These are phyloP conservation scores for Micractinium conductrix DNA, from an alignment of 139 green algal genomes.

Conservation along the genomic window DNA sequence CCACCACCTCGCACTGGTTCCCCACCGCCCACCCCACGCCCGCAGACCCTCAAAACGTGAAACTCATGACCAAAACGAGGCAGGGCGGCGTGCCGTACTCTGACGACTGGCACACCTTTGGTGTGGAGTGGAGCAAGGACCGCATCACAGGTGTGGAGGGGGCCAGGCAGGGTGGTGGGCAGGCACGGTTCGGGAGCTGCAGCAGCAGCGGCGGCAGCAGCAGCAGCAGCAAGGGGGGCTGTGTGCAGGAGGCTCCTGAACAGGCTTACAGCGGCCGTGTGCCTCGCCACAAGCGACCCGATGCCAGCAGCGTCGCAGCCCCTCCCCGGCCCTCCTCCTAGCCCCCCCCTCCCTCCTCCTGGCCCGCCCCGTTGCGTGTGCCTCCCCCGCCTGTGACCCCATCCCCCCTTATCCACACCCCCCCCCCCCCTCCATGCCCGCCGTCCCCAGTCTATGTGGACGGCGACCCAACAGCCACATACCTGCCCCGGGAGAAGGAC, in stretches of 20 bases:
- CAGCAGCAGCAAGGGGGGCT: no score
- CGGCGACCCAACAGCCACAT: neutral
- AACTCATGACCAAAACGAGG: slow-evolving; percentile 2
- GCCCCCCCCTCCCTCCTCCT: no score
- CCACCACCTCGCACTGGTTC: neutral
- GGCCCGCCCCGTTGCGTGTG: no score
- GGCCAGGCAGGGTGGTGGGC: neutral
- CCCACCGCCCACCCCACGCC: neutral
- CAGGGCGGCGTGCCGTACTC: slow-evolving; percentile 13
- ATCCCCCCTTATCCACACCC: neutral
- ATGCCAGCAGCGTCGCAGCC: neutral
- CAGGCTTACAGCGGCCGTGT: no score
- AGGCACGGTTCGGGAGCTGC: neutral
- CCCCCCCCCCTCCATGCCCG: neutral
- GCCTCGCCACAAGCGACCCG: no score
- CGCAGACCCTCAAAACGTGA: neutral
- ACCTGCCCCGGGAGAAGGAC: neutral
- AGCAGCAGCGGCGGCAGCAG: neutral
- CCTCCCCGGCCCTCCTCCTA: neutral
- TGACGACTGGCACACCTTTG: slow-evolving; percentile 29
- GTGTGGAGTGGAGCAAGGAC: slow-evolving; percentile 22
- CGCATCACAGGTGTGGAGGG: neutral
- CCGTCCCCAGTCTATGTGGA: neutral
- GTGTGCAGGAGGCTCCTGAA: no score
- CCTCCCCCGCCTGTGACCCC: neutral